Evolutionary conservation across 169 alveolate species (phyloP), one percentile per base, ranked within the genome.

Genomic region (Pseudocohnilembus persalinus): DNA sequence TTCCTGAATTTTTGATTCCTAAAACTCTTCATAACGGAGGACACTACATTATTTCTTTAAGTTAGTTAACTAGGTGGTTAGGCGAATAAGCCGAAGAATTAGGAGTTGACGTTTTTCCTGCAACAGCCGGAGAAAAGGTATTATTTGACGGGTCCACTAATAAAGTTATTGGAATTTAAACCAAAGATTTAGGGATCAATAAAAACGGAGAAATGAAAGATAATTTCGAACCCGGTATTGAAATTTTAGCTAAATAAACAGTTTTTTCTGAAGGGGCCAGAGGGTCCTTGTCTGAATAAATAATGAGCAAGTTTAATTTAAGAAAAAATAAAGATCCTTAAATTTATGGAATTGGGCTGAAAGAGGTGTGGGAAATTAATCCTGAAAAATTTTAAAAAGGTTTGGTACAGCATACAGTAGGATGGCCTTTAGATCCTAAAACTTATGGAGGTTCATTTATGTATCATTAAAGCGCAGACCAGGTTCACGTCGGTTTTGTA

Each of bases 101-200:
- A 74, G 98, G 98, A 33, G 97, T 96, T 20, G 97, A 95, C 72
- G 90, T 95, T n/a, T 93, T 89, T 76, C 93, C 98, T 68, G 97
- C 98, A 30, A 91, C 94, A 65, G 88, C 98, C 25, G 98, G 95
- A 28, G 88, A 84, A 49, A 78, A 90, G 29, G 85, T 88, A 6
- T 77, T 89, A 1, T 84, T 63, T 31, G 90, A 85, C 15, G 91
- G 90, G n/a, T n/a, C n/a, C n/a, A n/a, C n/a, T 30, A 97, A 96
- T 65, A 82, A 90, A 30, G 93, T 95, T 29, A 94, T 89, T 28
- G 98, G 97, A 73, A 89, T 96, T 25, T 84, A 81, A 63, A 91
- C 96, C 26, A 89, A 91, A 15, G 98, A 96, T 84, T 84, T 91
- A 76, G 98, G 98, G 20, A 88, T 94, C 6, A 96, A 90, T 26